A percentile compares a stretch with the other conserved stretches of the same genome.
These are phyloP conservation scores for Talaromyces sp. DNA, from an alignment of 2,329 filamentous ascomycete species.

Conservation along the genomic window DNA sequence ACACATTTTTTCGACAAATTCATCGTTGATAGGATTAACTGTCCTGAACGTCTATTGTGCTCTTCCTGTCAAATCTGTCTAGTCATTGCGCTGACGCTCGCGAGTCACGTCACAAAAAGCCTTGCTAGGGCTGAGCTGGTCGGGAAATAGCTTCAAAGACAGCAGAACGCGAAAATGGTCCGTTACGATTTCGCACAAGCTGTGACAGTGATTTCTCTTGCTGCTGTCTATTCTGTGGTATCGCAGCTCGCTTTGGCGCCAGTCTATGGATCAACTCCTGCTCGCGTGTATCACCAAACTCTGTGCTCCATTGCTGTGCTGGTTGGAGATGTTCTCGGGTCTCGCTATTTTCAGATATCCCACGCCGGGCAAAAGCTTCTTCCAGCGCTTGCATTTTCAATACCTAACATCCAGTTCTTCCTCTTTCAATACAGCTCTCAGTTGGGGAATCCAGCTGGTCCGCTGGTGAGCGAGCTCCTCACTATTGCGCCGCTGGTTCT, in stretches of 20 bases:
- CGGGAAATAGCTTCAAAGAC: not conserved
- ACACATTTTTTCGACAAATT: not conserved
- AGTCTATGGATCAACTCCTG: conserved; percentile 79
- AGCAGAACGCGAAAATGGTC: not conserved
- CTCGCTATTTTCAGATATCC: conserved; percentile 44
- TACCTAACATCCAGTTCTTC: conserved; percentile 66
- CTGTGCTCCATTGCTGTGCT: conserved; percentile 62
- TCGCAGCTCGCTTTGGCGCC: conserved; percentile 70
- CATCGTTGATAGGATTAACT: not conserved
- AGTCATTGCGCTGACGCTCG: not conserved
- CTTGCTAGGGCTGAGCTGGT: not conserved
- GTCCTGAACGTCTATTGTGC: not conserved
- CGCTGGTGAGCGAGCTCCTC: conserved; percentile 65
- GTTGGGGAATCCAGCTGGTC: conserved; percentile 66
- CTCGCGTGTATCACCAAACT: conserved; percentile 64
- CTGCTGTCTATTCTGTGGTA: conserved; percentile 35
- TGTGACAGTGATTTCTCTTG: conserved; percentile 31
- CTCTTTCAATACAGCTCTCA: conserved; percentile 61
- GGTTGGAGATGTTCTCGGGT: conserved; percentile 64
- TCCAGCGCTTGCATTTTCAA: conserved; percentile 68
- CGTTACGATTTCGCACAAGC: conserved; percentile 19
- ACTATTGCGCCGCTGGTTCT: conserved; percentile 65
- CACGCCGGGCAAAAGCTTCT: conserved; percentile 50
- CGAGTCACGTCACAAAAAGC: conserved; percentile 2
- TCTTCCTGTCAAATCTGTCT: not conserved